phyloP scores from a whole-genome alignment of 495 filamentous ascomycete genomes.

The Hypoxylon lienhwacheense region DNA sequence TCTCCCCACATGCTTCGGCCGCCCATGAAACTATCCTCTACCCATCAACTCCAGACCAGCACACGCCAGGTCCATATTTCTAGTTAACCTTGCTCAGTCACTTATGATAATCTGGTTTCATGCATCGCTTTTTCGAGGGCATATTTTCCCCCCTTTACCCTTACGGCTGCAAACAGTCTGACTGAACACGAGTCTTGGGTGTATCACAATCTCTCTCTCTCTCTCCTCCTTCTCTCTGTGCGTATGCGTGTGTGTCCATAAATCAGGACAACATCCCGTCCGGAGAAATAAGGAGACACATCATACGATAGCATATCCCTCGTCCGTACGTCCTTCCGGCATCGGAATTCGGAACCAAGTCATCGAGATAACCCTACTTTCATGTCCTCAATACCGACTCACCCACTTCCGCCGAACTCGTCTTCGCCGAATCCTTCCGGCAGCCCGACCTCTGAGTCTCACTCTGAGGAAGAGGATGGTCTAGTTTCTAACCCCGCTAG shows the following conservation, averaged over 20 bases:
- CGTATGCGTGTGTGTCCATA: no score
- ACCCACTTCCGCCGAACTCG: slow-evolving; percentile 13
- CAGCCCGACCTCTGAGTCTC: slow-evolving; percentile 2
- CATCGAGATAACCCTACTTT: slow-evolving; percentile 15
- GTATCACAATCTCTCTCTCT: not conserved
- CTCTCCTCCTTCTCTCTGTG: no score
- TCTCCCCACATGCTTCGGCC: slow-evolving; percentile 6
- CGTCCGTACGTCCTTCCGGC: not conserved
- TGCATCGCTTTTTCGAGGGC: not conserved
- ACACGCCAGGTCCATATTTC: slow-evolving; percentile 20
- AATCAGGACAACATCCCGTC: no score
- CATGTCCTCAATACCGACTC: slow-evolving; percentile 33
- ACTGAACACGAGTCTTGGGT: not conserved
- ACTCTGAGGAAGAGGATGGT: slow-evolving; percentile 15
- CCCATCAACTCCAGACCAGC: slow-evolving; percentile 14
- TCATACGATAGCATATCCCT: not conserved
- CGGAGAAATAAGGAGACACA: no score
- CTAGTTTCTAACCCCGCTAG: slow-evolving; percentile 5
- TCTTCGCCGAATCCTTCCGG: slow-evolving; percentile 20
- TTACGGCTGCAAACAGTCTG: slow-evolving; percentile 6
- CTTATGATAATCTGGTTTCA: not conserved
- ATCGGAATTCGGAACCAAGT: no score
- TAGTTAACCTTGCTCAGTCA: not conserved
- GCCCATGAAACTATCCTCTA: slow-evolving; percentile 5
- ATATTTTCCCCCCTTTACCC: not conserved